Evolutionary conservation across 2,329 filamentous ascomycete species (phyloP), one percentile per base, ranked within the genome.

Genomic region (Elsinoe necatrix): DNA sequence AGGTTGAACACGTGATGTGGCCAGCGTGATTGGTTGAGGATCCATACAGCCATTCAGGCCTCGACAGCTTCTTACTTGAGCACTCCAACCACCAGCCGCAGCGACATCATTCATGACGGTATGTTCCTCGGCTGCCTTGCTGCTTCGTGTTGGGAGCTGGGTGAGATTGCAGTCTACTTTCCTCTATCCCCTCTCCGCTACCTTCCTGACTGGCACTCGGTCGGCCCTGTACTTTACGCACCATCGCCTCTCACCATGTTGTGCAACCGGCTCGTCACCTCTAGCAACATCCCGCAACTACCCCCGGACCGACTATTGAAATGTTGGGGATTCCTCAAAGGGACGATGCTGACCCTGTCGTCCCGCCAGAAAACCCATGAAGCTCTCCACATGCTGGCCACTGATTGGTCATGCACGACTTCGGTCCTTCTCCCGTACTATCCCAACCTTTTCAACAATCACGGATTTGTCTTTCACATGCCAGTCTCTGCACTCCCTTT

Each of bases 401-500:
- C 7, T 50, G 48, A 52, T 52, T 52, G 48, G 31, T 21, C n/a
- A 21, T 11, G n/a, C 12, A 18, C 31, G 20, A 52, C 48, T 39
- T 27, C 48, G 48, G 29, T 39, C 16, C 34, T 52, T 37, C 20
- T 35, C 18, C 20, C 25, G 25, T 14, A 9, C 29, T 39, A 14
- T 27, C 48, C 21, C 29, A 52, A 35, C 48, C 48, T 52, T 35
- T 31, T 39, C 34, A 35, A 39, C 48, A 25, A 23, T 16, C 18
- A 37, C 29, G n/a, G 14, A 25, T 23, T 20, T 14, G 31, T 29
- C 48, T 39, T 52, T 52, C 48, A 52, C 48, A 52, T 52, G 48
- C 29, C 48, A 34, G 16, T 8, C 9, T 21, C 29, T 12, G 8
- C 20, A 8, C 4, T 37, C 9, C 16, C 11, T 37, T 5, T 18